Base-by-base conservation (phyloP, 306 rosid genomes). In the Quercus engelmannii region DNA sequence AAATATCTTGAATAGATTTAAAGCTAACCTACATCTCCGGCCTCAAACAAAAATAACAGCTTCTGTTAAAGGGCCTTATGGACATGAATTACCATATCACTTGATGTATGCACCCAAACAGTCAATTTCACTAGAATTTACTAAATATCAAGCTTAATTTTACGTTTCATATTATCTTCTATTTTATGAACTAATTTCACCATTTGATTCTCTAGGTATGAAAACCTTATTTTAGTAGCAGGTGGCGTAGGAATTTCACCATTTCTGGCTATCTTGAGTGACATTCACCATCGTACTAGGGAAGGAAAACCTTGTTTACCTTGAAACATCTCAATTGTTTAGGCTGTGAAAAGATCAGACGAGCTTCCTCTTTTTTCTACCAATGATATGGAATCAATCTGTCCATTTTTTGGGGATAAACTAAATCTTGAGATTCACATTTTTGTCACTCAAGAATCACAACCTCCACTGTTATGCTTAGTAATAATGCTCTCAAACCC, bases 31-130 rank as follows among this genome's bases (percentile, higher is more conserved):
- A 1, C 76, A 83, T 54, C 76, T 70, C 64, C 26, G 19, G 46
- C 82, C 84, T 81, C 74, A 18, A 55, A 69, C 74, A 4, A 71
- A 61, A 75, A 31, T 94, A 69, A 91, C 92, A 80, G 89, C 91
- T 77, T 92, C 97, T 6, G 95, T 94, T 52, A 97, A 94, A 51
- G 99, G 97, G 76, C 99, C 99, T 73, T 92, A 94, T 33, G 99
- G 99, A 41, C 97, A 94, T 79, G 97, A 90, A 82, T 82, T 79
- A 57, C 97, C 99, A 6, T 92, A 94, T 84, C 95, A 92, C 80
- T 85, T 94, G 85, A 84, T 79, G 99, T 94, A 85, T 52, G 94
- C 71, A 52, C 74, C 72, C 69, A 33, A 59, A 8, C 1, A 59
- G 3, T 23, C 1, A 23, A 59, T 23, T 18, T 4, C 25, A 23